Evolutionary conservation across 805 yeast species (phyloP).

Genomic region (Wickerhamomyces strasburgensis): DNA sequence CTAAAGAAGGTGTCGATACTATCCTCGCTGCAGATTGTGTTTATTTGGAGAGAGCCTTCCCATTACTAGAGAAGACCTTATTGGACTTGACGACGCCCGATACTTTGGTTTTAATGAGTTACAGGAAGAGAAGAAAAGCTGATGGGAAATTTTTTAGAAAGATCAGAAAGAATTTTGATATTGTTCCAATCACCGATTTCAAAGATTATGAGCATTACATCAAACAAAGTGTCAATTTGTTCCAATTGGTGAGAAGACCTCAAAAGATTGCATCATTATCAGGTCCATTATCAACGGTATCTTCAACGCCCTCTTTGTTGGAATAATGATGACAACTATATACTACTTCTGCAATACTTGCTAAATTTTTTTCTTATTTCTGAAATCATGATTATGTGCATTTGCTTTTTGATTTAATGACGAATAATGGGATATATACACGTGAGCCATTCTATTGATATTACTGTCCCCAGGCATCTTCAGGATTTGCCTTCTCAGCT

Average conservation of each 20-base stretch:
- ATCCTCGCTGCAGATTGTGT: slow-evolving; percentile 59
- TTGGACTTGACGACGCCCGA: slow-evolving; percentile 37
- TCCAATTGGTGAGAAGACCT: slow-evolving; percentile 30
- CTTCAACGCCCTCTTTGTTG: no score
- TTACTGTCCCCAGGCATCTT: slow-evolving; percentile 1
- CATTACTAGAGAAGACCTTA: slow-evolving; percentile 44
- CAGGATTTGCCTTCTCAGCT: slow-evolving; percentile 17
- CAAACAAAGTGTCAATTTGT: slow-evolving; percentile 37
- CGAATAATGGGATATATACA: not conserved
- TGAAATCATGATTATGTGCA: slow-evolving; percentile 1
- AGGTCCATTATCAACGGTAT: not conserved
- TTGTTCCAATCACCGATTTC: slow-evolving; percentile 29
- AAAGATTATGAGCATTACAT: slow-evolving; percentile 31
- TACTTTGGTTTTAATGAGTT: slow-evolving; percentile 46
- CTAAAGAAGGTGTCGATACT: slow-evolving; percentile 35
- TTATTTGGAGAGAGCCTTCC: slow-evolving; percentile 50
- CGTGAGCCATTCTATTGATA: not conserved
- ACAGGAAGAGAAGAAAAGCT: slow-evolving; percentile 47
- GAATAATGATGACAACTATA: no score
- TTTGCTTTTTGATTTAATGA: no score
- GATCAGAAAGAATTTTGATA: slow-evolving; percentile 29
- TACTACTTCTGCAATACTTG: no score
- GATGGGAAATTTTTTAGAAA: slow-evolving; percentile 29
- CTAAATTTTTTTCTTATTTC: no score
- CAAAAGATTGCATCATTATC: slow-evolving; percentile 1